A percentile compares a stretch with the other conserved stretches of the same genome.
Conservation (phyloP, 257 asterid genomes). For the Capsicum rhomboideum region DNA sequence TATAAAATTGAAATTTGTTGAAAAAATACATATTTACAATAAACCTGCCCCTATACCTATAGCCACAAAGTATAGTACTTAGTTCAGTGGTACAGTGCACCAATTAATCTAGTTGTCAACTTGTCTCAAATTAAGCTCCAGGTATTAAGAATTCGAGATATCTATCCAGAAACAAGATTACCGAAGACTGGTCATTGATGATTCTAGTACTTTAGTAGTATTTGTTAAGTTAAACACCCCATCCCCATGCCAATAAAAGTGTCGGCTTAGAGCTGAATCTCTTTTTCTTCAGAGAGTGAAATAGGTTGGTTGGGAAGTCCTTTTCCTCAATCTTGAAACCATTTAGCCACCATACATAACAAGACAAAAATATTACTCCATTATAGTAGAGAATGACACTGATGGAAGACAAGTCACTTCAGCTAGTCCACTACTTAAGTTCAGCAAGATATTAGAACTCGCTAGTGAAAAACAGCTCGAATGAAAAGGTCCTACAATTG, state of each 20-base stretch:
- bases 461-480: background rate
- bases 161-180: background rate
- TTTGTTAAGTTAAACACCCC: no score
- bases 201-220: background rate
- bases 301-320: background rate
- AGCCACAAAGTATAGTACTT: background rate
- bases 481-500: no score
- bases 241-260: no score
- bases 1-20: background rate
- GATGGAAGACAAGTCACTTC: background rate
- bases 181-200: background rate
- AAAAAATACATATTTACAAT: no score
- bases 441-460: background rate
- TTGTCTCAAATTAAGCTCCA: background rate
- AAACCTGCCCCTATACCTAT: background rate
- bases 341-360: background rate
- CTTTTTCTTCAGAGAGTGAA: background rate
- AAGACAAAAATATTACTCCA: background rate
- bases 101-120: background rate
- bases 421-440: background rate
- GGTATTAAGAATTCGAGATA: background rate
- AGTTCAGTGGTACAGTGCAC: background rate
- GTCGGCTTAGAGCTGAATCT: no score
- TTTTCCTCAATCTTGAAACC: background rate
- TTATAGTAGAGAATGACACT: background rate